Base-by-base conservation (phyloP, 225 moss, liverwort and hornwort genomes). In the Sphagnum tenellum region DNA sequence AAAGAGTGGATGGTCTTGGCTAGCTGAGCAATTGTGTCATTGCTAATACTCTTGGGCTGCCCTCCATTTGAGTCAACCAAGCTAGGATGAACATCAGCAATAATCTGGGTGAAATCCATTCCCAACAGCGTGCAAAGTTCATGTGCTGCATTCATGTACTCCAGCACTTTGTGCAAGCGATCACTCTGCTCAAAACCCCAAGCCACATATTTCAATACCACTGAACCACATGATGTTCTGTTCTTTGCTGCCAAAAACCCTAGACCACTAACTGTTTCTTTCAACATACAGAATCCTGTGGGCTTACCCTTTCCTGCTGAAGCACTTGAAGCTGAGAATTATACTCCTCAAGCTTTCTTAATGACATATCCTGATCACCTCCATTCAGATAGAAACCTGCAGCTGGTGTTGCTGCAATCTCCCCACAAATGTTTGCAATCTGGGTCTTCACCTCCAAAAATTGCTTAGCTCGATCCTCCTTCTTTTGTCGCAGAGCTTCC, bases 321-420 rank as follows among this genome's bases (percentile, higher is more conserved):
- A 98, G 77, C 9, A 90, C 83, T 66, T 85, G 86, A 44, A 98
- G 90, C 70, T 98, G 96, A 5, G 90, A 88, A 61, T 98, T 90
- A 68, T 88, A 98, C 75, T 98, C 92, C 60, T 98, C 96, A 62
- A 98, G 79, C n/a, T 93, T 90, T 65, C 93, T 76, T 3, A 98
- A 67, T 2, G 96, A 84, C 59, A 98, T 69, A 66, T 98, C 96
- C 63, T 82, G 81, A 55, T 98, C 79, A 11, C 71, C 64, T 29
- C 29, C 29, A 47, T 68, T 68, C 13, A 73, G 76, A 47, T 62
- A 72, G 5, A 80, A 65, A 48, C 81, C 83, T 11, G 82, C 87
- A 45, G 78, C 73, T 57, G 79, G 83, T 5, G 70, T 48, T 7
- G 81, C 81, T 46, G 82, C 74, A 63, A 85, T 85, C 49, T 85